These are phyloP conservation scores for Juglanconis juglandina DNA, from an alignment of 2,329 filamentous ascomycete genomes.

Conservation along the genomic window DNA sequence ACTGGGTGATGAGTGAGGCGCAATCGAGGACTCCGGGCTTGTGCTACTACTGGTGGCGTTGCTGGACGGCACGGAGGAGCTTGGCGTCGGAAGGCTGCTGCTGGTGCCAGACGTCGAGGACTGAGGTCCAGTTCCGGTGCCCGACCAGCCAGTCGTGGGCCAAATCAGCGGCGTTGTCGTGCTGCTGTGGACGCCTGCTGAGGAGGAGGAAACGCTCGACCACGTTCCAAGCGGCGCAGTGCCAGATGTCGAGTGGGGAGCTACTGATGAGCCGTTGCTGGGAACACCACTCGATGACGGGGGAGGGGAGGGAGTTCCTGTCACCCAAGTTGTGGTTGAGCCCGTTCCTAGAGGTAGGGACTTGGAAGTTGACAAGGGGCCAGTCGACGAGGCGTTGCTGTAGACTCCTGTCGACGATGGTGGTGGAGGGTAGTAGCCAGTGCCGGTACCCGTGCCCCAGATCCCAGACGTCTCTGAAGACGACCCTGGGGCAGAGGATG, in stretches of 20 bases:
- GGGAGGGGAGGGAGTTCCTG: background rate
- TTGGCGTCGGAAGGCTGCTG: background rate
- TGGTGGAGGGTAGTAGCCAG: background rate
- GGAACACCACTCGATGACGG: background rate
- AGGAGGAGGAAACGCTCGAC: too few relatives aligned
- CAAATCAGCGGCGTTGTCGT: slow-evolving; percentile 11
- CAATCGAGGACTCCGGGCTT: background rate
- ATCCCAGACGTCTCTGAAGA: background rate
- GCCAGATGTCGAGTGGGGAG: too few relatives aligned
- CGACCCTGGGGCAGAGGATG: background rate
- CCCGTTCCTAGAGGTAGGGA: background rate
- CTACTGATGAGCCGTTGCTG: background rate
- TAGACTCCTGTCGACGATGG: slow-evolving; percentile 3
- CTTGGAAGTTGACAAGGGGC: background rate
- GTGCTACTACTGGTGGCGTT: background rate
- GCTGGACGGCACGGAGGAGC: background rate
- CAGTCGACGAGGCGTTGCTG: slow-evolving; percentile 8
- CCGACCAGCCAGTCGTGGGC: slow-evolving; percentile 11
- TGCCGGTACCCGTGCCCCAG: background rate
- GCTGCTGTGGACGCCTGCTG: background rate
- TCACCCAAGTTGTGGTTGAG: background rate
- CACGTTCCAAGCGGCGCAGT: background rate
- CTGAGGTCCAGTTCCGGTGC: background rate
- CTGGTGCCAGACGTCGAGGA: background rate
- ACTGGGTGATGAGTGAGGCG: background rate